Conservation (phyloP, 768 basidiomycete species). For the Polyporus arcularius region DNA sequence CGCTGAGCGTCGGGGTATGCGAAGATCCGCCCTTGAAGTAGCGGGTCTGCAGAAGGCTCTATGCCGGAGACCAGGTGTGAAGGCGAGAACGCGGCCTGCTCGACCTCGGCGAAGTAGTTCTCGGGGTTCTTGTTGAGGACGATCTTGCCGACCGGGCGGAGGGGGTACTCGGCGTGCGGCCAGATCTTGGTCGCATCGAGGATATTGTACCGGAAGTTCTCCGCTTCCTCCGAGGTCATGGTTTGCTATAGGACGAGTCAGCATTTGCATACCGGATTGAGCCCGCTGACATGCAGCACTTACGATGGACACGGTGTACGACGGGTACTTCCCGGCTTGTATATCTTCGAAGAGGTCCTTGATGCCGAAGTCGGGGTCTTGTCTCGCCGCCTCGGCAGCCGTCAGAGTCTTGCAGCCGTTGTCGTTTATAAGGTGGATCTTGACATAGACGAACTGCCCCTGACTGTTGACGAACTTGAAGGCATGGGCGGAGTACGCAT, state of each 20-base stretch:
- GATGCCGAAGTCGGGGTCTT: constrained; percentile 85
- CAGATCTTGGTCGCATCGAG: constrained; percentile 92
- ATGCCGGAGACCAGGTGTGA: constrained; percentile 87
- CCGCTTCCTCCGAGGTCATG: constrained; percentile 91
- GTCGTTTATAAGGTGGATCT: constrained; percentile 79
- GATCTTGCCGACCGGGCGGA: constrained; percentile 85
- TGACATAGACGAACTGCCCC: constrained; percentile 83
- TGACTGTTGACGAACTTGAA: constrained; percentile 86
- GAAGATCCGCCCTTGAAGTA: constrained; percentile 93
- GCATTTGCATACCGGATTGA: too few relatives aligned
- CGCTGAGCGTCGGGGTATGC: constrained; percentile 86
- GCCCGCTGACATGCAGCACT: too few relatives aligned
- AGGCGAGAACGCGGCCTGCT: constrained; percentile 89
- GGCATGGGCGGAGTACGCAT: constrained; percentile 94
- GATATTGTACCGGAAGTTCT: constrained; percentile 87
- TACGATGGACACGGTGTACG: constrained; percentile 81
- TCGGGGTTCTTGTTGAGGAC: constrained; percentile 75
- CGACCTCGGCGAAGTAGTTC: constrained; percentile 95
- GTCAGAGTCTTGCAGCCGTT: constrained; percentile 86
- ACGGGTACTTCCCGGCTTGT: constrained; percentile 75
- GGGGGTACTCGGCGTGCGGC: constrained; percentile 84
- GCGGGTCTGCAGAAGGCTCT: constrained; percentile 89
- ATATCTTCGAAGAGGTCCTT: constrained; percentile 80
- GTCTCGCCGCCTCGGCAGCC: constrained; percentile 65
- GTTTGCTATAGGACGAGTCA: constrained; percentile 54